Base-by-base conservation (phyloP, 2,329 filamentous ascomycete species). In the Fusarium keratoplasticum region DNA sequence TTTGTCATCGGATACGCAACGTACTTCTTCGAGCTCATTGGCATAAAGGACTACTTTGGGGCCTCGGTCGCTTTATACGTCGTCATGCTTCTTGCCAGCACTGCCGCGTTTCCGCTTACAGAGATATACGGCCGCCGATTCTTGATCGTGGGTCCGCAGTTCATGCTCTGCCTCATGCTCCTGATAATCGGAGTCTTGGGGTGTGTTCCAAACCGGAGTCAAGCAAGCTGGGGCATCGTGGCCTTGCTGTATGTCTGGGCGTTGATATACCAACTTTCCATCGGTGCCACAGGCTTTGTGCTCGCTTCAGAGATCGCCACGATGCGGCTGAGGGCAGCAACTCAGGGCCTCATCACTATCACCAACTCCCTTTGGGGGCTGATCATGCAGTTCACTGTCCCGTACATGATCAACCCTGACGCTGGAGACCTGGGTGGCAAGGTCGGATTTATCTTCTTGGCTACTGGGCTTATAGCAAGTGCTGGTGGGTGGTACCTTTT, bases 1-100 rank as follows among this genome's bases (percentile, higher is more conserved):
- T 84, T 84, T 52, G 82, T 82, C 4, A 78, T 82, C n/a, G 82
- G 82, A 31, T 81, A 83, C 66, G 77, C 78, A 14, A 81, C 77
- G 18, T 81, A 79, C 71, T 83, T 81, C 64, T 67, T 80, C 16
- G 70, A 73, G 10, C 78, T 81, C 16, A 80, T 83, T 54, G 78
- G 79, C 7, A 76, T 84, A 40, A 74, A 76, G 42, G 65, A 82
- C 44, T 80, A 77, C 64, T 84, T 84, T 59, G 69, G 64, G 6
- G 81, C 79, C 5, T 81, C 82, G 0, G 68, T 80, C 25, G 77
- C 70, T 4, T 70, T 84, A 7, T 84, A 83, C 71, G 77, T 83
- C 9, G 75, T 82, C 54, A 84, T 83, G 82, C 73, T 84, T 4
- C 57, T 82, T 4, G 67, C 80, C 18, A 81, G 67, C 60, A 69